phyloP scores from a whole-genome alignment of 2,329 filamentous ascomycete species.

The Fusarium palustre region DNA sequence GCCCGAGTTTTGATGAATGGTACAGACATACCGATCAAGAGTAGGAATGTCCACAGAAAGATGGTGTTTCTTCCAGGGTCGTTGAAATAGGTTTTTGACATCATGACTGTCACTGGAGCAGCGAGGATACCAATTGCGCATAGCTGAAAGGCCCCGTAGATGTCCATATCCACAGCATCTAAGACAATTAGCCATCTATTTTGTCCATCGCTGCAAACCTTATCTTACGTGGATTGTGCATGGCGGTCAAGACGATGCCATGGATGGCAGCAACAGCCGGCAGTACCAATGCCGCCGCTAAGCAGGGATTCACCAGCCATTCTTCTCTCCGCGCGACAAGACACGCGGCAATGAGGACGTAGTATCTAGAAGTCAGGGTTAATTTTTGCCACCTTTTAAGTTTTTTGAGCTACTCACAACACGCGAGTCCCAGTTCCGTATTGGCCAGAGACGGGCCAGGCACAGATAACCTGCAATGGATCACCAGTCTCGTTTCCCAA shows the following conservation, averaged over 20 bases:
- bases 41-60: constrained; percentile 72
- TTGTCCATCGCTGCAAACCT: background rate
- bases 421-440: constrained; percentile 67
- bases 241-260: constrained; percentile 68
- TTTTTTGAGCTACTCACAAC: constrained; percentile 54
- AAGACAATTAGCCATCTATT: accelerated
- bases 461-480: constrained; percentile 61
- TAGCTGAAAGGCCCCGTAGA: constrained; percentile 75
- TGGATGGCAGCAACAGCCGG: constrained; percentile 74
- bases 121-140: constrained; percentile 74
- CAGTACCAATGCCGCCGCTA: constrained; percentile 71
- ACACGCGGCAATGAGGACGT: constrained; percentile 72
- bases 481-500: constrained; percentile 10
- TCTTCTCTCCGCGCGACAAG: constrained; percentile 70
- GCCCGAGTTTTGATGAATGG: accelerated
- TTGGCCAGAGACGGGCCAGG: constrained; percentile 68
- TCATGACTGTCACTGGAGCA: constrained; percentile 70
- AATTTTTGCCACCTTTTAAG: background rate
- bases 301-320: constrained; percentile 72
- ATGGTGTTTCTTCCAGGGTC: constrained; percentile 73
- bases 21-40: constrained; percentile 64
- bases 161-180: constrained; percentile 75
- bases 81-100: constrained; percentile 73
- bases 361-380: constrained; percentile 61
- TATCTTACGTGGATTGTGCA: constrained; percentile 68